These are phyloP conservation scores for Pseudocercospora macadamiae DNA, from an alignment of 2,329 filamentous ascomycete species.

Conservation along the genomic window DNA sequence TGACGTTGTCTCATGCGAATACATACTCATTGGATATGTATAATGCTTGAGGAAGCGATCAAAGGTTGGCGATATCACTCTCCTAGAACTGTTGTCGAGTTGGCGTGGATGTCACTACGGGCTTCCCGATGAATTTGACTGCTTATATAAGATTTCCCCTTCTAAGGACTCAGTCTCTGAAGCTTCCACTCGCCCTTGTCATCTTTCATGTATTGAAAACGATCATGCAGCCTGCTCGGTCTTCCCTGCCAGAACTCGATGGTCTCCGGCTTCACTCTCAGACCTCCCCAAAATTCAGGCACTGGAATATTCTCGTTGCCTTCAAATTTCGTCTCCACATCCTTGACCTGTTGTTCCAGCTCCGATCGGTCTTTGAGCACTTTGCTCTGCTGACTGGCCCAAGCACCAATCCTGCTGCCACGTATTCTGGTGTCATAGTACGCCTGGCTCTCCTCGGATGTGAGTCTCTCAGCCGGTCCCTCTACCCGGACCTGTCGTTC, in stretches of 20 bases:
- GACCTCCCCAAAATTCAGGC: constrained; percentile 91
- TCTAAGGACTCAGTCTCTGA: constrained; percentile 72
- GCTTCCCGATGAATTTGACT: too few relatives aligned
- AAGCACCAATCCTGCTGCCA: constrained; percentile 84
- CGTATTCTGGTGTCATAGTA: constrained; percentile 70
- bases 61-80: too few relatives aligned
- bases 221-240: constrained; percentile 86
- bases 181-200: constrained; percentile 50
- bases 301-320: constrained; percentile 80
- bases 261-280: constrained; percentile 80
- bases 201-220: constrained; percentile 79
- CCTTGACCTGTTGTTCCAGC: constrained; percentile 75
- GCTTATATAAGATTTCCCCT: too few relatives aligned
- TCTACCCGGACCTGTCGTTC: constrained; percentile 93
- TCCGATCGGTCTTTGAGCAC: constrained; percentile 71
- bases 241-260: constrained; percentile 98
- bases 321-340: constrained; percentile 75
- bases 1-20: too few relatives aligned
- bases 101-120: too few relatives aligned
- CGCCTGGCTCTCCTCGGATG: constrained; percentile 69
- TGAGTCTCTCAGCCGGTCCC: constrained; percentile 70
- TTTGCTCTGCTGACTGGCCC: constrained; percentile 87
- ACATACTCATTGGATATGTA: too few relatives aligned
- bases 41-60: too few relatives aligned
- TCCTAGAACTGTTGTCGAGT: too few relatives aligned